These are phyloP conservation scores for Cyanodermella asteris DNA, from an alignment of 2,329 filamentous ascomycete genomes.

Conservation along the genomic window DNA sequence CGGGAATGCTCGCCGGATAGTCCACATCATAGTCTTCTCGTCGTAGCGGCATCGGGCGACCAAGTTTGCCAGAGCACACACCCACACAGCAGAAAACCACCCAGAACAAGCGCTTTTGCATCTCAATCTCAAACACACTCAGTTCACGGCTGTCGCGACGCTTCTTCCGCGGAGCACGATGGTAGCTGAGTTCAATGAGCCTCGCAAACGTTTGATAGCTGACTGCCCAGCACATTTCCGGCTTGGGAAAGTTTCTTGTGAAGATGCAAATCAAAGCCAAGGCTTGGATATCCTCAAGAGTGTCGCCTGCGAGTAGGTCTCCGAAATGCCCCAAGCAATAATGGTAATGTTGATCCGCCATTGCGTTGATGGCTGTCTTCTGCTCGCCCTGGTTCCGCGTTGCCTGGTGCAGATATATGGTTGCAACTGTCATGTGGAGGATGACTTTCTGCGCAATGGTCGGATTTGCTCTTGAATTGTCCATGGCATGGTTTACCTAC, in stretches of 20 bases:
- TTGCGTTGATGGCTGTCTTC: constrained; percentile 33
- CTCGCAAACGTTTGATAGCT: constrained; percentile 41
- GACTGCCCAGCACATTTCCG: constrained; percentile 50
- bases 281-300: constrained; percentile 48
- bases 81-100: constrained; percentile 45
- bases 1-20: constrained; percentile 47
- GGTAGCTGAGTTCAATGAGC: constrained; percentile 54
- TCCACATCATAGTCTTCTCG: constrained; percentile 60
- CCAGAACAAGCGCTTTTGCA: constrained; percentile 65
- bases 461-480: constrained; percentile 35
- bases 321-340: constrained; percentile 49
- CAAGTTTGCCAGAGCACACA: constrained; percentile 47
- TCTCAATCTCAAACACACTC: constrained; percentile 44
- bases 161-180: constrained; percentile 42
- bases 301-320: constrained; percentile 38
- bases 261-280: constrained; percentile 50
- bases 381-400: constrained; percentile 39
- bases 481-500: constrained; percentile 47
- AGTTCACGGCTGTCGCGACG: no score
- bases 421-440: constrained; percentile 48
- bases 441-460: constrained; percentile 23
- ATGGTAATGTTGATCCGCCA: constrained; percentile 60
- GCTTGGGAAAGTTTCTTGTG: constrained; percentile 57
- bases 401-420: constrained; percentile 59
- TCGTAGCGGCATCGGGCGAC: constrained; percentile 52